Conservation (phyloP, 371 early-diverging fungal genomes). For the Aphelidium insulamus region DNA sequence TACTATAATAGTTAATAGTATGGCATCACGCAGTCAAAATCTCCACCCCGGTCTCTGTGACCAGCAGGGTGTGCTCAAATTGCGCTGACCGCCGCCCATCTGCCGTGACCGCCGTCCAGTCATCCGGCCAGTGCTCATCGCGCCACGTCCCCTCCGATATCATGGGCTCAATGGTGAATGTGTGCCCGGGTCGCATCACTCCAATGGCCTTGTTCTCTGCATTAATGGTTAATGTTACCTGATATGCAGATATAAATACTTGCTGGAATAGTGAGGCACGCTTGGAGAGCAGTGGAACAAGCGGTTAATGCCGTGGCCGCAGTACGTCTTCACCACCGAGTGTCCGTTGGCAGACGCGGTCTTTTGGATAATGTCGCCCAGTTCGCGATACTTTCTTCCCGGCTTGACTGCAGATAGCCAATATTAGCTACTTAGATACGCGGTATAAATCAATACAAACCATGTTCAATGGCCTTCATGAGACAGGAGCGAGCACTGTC, state of each 20-base stretch:
- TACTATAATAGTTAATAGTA: no score
- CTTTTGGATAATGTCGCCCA: conserved; percentile 72
- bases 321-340: conserved; percentile 75
- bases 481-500: conserved; percentile 52
- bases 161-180: conserved; percentile 95
- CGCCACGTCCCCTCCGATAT: conserved; percentile 59
- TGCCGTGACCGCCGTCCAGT: conserved; percentile 70
- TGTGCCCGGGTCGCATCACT: conserved; percentile 73
- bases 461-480: conserved; percentile 69
- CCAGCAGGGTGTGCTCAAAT: conserved; percentile 92
- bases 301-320: conserved; percentile 77
- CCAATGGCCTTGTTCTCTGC: conserved; percentile 78
- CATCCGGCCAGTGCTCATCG: conserved; percentile 64
- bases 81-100: conserved; percentile 94
- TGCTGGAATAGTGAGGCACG: conserved; percentile 77
- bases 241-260: conserved; percentile 6
- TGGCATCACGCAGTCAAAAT: no score
- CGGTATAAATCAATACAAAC: background rate
- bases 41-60: conserved; percentile 81
- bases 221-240: background rate
- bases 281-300: conserved; percentile 71
- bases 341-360: conserved; percentile 58
- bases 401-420: conserved; percentile 41
- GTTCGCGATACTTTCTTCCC: conserved; percentile 65
- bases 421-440: background rate